Percentiles rank a stretch among this genome's conserved stretches.
Evolutionary conservation across 2,329 filamentous ascomycete genomes (phyloP).

Genomic region (Neofusicoccum sp.): DNA sequence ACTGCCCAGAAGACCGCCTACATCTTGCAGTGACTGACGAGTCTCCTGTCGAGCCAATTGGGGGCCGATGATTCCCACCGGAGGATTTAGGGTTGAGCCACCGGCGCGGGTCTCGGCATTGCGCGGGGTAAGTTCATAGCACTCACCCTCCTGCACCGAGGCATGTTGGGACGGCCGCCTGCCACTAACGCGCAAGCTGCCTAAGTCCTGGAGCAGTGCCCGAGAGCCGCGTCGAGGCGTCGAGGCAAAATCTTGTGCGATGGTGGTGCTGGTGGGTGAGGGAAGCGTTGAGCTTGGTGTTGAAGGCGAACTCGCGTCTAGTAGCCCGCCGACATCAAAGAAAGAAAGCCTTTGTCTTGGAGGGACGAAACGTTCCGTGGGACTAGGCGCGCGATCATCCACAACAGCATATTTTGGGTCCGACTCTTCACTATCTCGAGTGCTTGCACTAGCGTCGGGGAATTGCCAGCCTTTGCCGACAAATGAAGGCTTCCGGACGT

Average conservation of each 20-base stretch:
- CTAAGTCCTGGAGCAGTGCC: slow-evolving; percentile 32
- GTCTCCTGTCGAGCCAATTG: slow-evolving; percentile 20
- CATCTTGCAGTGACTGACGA: slow-evolving; percentile 5
- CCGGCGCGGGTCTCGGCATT: neutral
- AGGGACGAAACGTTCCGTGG: slow-evolving; percentile 40
- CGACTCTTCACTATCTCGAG: slow-evolving; percentile 26
- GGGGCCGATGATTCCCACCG: neutral
- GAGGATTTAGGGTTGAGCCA: neutral
- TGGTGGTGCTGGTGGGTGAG: slow-evolving; percentile 31
- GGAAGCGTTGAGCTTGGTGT: slow-evolving; percentile 14
- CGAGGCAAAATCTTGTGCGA: slow-evolving; percentile 43
- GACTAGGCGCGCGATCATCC: slow-evolving; percentile 36
- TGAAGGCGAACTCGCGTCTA: slow-evolving; percentile 47
- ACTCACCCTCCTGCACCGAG: slow-evolving; percentile 11
- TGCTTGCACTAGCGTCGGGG: slow-evolving; percentile 25
- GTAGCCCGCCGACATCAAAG: slow-evolving; percentile 78
- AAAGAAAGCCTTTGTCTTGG: slow-evolving; percentile 67
- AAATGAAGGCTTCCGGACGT: slow-evolving; percentile 7
- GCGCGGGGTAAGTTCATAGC: slow-evolving; percentile 17
- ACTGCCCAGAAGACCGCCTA: neutral
- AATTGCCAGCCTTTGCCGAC: slow-evolving; percentile 33
- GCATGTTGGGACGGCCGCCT: slow-evolving; percentile 5
- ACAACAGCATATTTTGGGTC: slow-evolving; percentile 24
- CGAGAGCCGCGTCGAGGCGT: slow-evolving; percentile 28
- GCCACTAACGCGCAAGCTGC: slow-evolving; percentile 25